Evolutionary conservation across 768 basidiomycete genomes (phyloP), one percentile per base, ranked within the genome.

Genomic region (Boletellus ananas): DNA sequence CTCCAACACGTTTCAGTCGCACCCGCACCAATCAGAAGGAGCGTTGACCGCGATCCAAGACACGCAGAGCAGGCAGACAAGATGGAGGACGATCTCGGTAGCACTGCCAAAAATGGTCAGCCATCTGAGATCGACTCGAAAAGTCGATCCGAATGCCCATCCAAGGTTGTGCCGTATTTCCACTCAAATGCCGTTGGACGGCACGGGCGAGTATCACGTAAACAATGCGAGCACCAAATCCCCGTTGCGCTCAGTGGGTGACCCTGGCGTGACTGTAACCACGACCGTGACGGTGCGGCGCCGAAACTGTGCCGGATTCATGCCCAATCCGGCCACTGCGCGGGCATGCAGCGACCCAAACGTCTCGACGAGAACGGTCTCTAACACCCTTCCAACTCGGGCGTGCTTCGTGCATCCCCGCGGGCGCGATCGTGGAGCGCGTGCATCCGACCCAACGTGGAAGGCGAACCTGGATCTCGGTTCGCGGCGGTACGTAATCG

Each of bases 181-280:
- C 63, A 63, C 60, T 59, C 60, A 67, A 67, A 17, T 42, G 20
- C 63, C 63, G 47, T 50, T 6, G 20, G 38, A 39, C 29, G 29
- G 29, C 23, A 4, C 23, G 23, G 23, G 4, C 23, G n/a, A 25
- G 23, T 25, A 4, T 29, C 3, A 29, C 29, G 29, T 29, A 11
- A 11, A 29, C 29, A 29, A 29, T 29, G 29, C 8, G 29, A 29
- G 9, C 9, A 10, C 29, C 29, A 29, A 9, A 29, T 29, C 29
- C 9, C 29, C 29, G 29, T 11, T 25, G 23, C 23, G 23, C 23
- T n/a, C n/a, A 3, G 29, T 9, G 29, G 9, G 16, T 29, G 43
- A 61, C 62, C 61, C 49, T 64, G 52, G 54, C 35, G 20, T 42
- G 27, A 29, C n/a, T 17, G 17, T 37, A 4, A 25, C 23, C 23